These are phyloP conservation scores for Grosmannia huntii DNA, from an alignment of 2,329 filamentous ascomycete genomes.

Conservation along the genomic window DNA sequence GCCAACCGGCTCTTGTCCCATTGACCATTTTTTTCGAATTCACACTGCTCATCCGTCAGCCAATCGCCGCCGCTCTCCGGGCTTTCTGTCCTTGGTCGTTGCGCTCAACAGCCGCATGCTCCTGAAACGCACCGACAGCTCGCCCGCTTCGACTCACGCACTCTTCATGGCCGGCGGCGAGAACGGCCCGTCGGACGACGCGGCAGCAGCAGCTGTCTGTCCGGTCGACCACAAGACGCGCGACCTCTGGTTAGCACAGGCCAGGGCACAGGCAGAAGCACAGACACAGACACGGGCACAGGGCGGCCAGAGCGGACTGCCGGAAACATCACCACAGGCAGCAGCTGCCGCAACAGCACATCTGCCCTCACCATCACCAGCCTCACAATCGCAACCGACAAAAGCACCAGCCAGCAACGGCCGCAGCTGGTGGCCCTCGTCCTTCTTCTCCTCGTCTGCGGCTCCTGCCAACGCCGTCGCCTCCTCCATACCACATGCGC, in stretches of 20 bases:
- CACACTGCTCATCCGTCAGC: not conserved
- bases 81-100: not conserved
- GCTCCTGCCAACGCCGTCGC: slow-evolving; percentile 21
- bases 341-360: not conserved
- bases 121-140: not conserved
- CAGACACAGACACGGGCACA: slow-evolving; percentile 11
- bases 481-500: slow-evolving; percentile 8
- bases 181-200: not conserved
- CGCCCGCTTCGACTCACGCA: not conserved
- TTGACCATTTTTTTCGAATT: not conserved
- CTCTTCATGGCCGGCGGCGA: slow-evolving; percentile 1
- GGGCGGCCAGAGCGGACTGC: not conserved
- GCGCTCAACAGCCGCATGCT: not conserved
- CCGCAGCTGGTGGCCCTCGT: not conserved
- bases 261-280: slow-evolving; percentile 27
- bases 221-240: slow-evolving; percentile 87
- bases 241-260: slow-evolving; percentile 71
- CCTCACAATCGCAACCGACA: not conserved
- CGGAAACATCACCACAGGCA: not conserved
- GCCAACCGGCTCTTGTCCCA: not conserved
- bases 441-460: not conserved
- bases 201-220: slow-evolving; percentile 31
- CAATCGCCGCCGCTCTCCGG: not conserved
- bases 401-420: slow-evolving; percentile 6
- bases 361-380: not conserved